Evolutionary conservation across 352 stramenopile genomes (phyloP).

Genomic region (Phytopythium mirpurense): DNA sequence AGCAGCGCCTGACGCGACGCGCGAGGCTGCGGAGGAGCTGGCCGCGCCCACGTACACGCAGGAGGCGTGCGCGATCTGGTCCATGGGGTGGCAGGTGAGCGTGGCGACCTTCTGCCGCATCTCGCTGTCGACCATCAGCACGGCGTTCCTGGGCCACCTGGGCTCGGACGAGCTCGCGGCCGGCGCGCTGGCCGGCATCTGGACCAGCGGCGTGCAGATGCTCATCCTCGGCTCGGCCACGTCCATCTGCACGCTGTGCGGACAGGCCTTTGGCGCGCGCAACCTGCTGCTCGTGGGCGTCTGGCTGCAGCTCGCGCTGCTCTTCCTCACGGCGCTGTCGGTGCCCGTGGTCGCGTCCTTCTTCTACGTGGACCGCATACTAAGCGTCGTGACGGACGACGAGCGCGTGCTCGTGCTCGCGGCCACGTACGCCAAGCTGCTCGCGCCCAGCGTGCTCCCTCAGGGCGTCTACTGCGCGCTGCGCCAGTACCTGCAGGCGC

Average conservation of each 20-base stretch:
- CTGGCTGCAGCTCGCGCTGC: constrained; percentile 70
- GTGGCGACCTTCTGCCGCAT: constrained; percentile 80
- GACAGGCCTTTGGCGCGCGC: constrained; percentile 72
- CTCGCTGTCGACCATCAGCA: constrained; percentile 73
- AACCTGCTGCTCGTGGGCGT: constrained; percentile 75
- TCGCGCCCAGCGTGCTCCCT: constrained; percentile 59
- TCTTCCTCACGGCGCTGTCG: constrained; percentile 63
- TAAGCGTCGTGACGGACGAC: constrained; percentile 67
- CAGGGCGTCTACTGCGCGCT: constrained; percentile 69
- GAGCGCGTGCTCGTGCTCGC: constrained; percentile 49
- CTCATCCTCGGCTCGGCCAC: constrained; percentile 75
- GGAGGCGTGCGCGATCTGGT: constrained; percentile 67
- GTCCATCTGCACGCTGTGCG: constrained; percentile 77
- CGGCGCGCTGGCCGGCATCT: constrained; percentile 68
- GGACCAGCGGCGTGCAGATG: constrained; percentile 76
- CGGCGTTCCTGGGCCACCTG: constrained; percentile 71
- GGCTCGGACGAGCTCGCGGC: constrained; percentile 69
- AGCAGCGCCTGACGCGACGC: no score
- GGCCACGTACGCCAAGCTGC: constrained; percentile 51
- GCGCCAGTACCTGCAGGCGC: constrained; percentile 73
- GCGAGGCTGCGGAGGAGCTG: constrained; percentile 2
- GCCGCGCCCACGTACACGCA: constrained; percentile 32
- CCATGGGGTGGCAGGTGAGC: constrained; percentile 81
- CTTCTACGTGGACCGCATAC: constrained; percentile 72
- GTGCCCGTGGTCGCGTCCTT: constrained; percentile 78